These are phyloP conservation scores for Marasmius tenuissimus DNA, from an alignment of 1,284 basidiomycete species.

Conservation along the genomic window DNA sequence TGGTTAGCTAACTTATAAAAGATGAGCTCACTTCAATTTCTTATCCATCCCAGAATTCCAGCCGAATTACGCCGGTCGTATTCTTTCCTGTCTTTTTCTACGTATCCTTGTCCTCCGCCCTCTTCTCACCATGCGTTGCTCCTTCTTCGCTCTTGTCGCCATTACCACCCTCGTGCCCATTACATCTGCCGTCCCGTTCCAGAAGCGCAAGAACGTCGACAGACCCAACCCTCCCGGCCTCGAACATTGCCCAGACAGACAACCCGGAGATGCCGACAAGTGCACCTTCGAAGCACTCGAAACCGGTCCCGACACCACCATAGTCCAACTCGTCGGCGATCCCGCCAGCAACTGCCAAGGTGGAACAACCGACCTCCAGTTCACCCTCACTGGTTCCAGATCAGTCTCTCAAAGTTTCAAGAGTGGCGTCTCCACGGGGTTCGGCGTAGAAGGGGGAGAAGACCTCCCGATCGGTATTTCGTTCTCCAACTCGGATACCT, in stretches of 20 bases:
- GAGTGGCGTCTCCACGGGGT: not conserved
- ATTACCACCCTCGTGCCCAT: not conserved
- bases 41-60: no score
- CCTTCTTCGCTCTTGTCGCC: not conserved
- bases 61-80: no score
- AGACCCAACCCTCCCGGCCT: not conserved
- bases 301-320: not conserved
- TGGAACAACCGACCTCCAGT: not conserved
- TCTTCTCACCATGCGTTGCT: not conserved
- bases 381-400: not conserved
- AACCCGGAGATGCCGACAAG: not conserved
- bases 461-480: not conserved
- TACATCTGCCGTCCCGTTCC: not conserved
- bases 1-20: no score
- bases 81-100: no score
- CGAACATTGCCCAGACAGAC: not conserved
- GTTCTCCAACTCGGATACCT: not conserved
- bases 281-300: not conserved
- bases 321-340: not conserved
- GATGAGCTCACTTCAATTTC: no score
- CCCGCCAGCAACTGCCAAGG: conserved; percentile 1
- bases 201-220: conserved; percentile 2
- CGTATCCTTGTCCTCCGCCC: not conserved
- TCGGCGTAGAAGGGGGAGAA: not conserved
- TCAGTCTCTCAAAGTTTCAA: not conserved